Conservation (phyloP, 805 yeast species). For the Zygosaccharomyces rouxii region DNA sequence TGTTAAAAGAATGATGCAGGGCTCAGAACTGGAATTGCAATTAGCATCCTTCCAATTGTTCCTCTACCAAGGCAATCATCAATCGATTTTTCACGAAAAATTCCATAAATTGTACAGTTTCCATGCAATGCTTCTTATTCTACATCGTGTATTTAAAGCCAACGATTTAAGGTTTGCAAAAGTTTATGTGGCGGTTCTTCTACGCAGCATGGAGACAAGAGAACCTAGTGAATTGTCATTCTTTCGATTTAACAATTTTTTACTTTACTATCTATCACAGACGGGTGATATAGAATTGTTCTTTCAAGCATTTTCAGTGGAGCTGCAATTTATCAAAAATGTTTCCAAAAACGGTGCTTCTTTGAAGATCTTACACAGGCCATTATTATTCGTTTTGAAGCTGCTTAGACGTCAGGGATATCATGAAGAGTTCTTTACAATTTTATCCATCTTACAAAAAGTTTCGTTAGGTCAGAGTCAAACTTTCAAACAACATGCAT, state of each 20-base stretch:
- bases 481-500: slow-evolving; percentile 20
- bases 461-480: slow-evolving; percentile 9
- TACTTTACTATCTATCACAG: slow-evolving; percentile 19
- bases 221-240: slow-evolving; percentile 7
- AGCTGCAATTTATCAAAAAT: slow-evolving; percentile 8
- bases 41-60: slow-evolving; percentile 29
- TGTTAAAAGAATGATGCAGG: slow-evolving; percentile 21
- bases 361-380: slow-evolving; percentile 15
- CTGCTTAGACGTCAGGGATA: slow-evolving; percentile 18
- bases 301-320: slow-evolving; percentile 16
- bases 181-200: slow-evolving; percentile 22
- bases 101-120: slow-evolving; percentile 25
- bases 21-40: slow-evolving; percentile 28
- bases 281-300: slow-evolving; percentile 24
- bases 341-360: background rate
- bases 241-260: slow-evolving; percentile 22
- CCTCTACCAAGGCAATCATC: slow-evolving; percentile 15
- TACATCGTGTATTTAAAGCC: slow-evolving; percentile 13
- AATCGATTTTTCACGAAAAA: slow-evolving; percentile 14
- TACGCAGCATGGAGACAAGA: slow-evolving; percentile 17
- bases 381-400: slow-evolving; percentile 15
- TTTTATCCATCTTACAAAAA: slow-evolving; percentile 18
- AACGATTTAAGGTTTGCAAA: slow-evolving; percentile 21
- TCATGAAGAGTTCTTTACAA: slow-evolving; percentile 26
- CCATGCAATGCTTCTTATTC: slow-evolving; percentile 17